Conservation (phyloP, 2,329 filamentous ascomycete genomes). For the Aspergillus ustus region DNA sequence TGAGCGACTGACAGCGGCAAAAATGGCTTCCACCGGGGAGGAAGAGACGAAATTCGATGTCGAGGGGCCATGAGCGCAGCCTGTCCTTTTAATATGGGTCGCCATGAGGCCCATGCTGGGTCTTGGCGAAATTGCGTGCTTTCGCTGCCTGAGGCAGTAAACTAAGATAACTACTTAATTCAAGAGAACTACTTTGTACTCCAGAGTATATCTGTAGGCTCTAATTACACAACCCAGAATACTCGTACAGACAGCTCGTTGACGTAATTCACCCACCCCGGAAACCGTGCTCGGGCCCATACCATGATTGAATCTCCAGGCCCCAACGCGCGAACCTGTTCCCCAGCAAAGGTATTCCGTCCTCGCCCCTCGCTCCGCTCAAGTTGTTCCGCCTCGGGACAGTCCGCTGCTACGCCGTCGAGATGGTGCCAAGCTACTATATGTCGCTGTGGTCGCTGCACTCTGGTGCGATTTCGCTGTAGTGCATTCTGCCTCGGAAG, state of each 20-base stretch:
- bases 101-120: slow-evolving; percentile 22
- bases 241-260: slow-evolving; percentile 35
- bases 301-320: slow-evolving; percentile 44
- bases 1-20: not conserved
- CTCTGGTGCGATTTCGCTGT: slow-evolving; percentile 36
- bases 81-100: slow-evolving; percentile 34
- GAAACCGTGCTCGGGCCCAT: slow-evolving; percentile 45
- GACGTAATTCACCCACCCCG: slow-evolving; percentile 43
- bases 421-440: slow-evolving; percentile 42
- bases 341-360: slow-evolving; percentile 40
- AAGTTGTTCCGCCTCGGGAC: slow-evolving; percentile 37
- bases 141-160: slow-evolving; percentile 18
- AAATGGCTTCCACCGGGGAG: not conserved
- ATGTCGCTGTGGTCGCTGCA: slow-evolving; percentile 27
- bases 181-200: not conserved
- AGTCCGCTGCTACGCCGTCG: slow-evolving; percentile 36
- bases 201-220: not conserved
- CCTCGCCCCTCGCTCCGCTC: slow-evolving; percentile 39
- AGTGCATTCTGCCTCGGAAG: slow-evolving; percentile 35
- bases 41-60: slow-evolving; percentile 11
- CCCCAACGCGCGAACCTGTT: slow-evolving; percentile 37
- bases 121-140: slow-evolving; percentile 45
- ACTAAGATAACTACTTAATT: not conserved
- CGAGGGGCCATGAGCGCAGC: slow-evolving; percentile 24
- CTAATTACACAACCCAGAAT: slow-evolving; percentile 41